Base-by-base conservation (phyloP, 371 early-diverging fungal genomes). In the Apophysomyces sp. region DNA sequence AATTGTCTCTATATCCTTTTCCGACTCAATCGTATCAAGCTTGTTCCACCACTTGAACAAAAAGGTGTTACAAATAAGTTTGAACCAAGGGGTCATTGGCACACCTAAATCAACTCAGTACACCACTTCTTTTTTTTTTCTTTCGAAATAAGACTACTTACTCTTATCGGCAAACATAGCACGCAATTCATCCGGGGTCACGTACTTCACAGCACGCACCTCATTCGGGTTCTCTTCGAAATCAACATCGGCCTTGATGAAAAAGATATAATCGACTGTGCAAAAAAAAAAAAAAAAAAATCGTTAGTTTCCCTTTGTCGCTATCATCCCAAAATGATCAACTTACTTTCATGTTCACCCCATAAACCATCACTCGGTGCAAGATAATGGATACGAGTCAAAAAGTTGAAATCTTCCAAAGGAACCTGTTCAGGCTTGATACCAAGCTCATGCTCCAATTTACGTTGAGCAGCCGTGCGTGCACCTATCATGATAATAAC, bases 61-160 rank as follows among this genome's bases (percentile, higher is more conserved):
- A 72, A 95, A 95, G 63, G 86, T 86, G 18, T 93, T 86, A 65
- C 90, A 93, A 65, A 98, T 97, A 52, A 97, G 77, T 65, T 86
- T 86, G 74, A 98, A 98, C 98, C 98, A 98, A 52, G 98, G 98
- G 11, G 98, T 98, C 67, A 97, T 79, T 39, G 74, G 86, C 18
- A 80, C 67, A 71, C 80, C 82, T 86, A 7, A 44, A n/a, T 18
- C 11, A 21, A 18, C 61, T 26, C 54, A 27, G n/a, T 18, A 15
- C n/a, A 29, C 0, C n/a, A n/a, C 5, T 21, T 29, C 26, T 41
- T n/a, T 11, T 26, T 37, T 16, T 16, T 56, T 57, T 24, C 18
- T 7, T 34, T 59, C 18, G 55, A n/a, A 44, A 4, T n/a, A 16
- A 58, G 55, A 60, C 36, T 59, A 74, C 62, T 27, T 66, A 82